phyloP scores from a whole-genome alignment of 257 asterid genomes.

The Solanum sitiens region DNA sequence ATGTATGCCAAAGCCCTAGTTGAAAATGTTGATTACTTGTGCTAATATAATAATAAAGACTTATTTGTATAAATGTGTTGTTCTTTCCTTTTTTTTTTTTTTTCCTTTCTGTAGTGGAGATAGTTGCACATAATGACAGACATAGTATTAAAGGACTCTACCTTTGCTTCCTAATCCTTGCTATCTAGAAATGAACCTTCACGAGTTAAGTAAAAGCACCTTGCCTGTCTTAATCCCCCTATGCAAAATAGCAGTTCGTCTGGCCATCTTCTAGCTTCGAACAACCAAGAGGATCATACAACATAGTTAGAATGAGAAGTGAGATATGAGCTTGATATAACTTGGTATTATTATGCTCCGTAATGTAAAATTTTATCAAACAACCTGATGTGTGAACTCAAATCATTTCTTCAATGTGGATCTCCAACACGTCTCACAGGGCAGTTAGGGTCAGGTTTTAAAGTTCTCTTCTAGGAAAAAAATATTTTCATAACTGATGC shows the following conservation, averaged over 20 bases:
- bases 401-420: neutral
- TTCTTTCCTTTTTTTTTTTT: no score
- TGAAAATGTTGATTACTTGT: neutral
- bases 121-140: no score
- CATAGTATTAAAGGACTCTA: no score
- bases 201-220: no score
- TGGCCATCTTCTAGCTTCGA: no score
- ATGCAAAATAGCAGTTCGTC: no score
- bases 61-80: neutral
- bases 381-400: neutral
- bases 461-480: neutral
- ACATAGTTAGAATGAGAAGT: neutral
- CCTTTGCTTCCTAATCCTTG: no score
- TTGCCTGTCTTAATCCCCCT: no score
- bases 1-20: neutral
- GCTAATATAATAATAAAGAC: neutral
- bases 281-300: neutral
- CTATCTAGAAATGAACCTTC: no score
- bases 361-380: neutral
- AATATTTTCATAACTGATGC: conserved; percentile 2
- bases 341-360: neutral
- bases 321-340: neutral
- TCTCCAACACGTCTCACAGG: neutral
- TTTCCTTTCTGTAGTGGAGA: no score
- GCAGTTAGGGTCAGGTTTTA: neutral